Percentiles rank a stretch among this genome's conserved stretches.
These are phyloP conservation scores for Hypoxylon perforatum DNA, from an alignment of 495 filamentous ascomycete species.

Conservation along the genomic window DNA sequence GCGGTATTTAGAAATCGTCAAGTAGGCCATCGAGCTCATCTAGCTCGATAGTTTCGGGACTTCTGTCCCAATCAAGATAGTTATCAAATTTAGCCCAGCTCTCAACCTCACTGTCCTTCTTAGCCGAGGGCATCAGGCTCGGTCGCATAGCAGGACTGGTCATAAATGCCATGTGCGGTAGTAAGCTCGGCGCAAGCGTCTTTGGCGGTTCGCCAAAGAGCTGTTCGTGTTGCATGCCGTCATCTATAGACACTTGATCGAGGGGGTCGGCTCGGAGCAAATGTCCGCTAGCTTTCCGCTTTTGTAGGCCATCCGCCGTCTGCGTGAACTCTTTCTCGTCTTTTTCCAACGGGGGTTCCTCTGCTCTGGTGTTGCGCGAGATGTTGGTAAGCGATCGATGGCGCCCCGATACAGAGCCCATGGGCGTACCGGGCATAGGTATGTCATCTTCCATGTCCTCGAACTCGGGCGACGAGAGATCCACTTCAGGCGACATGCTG, in stretches of 20 bases:
- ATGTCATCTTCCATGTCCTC: constrained; percentile 76
- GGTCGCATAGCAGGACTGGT: constrained; percentile 59
- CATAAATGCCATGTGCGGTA: constrained; percentile 49
- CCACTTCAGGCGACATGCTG: constrained; percentile 91
- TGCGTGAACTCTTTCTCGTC: constrained; percentile 98
- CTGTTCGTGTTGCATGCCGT: constrained; percentile 59
- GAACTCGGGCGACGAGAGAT: constrained; percentile 87
- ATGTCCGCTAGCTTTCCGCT: constrained; percentile 70
- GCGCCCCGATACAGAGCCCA: constrained; percentile 68
- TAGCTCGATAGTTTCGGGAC: constrained; percentile 88
- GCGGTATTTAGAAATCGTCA: constrained; percentile 65
- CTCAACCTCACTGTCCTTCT: constrained; percentile 62
- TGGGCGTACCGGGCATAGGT: constrained; percentile 64
- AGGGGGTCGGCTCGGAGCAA: constrained; percentile 54
- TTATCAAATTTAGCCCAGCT: constrained; percentile 63
- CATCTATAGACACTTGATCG: constrained; percentile 62
- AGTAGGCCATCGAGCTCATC: constrained; percentile 94
- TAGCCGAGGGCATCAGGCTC: constrained; percentile 54
- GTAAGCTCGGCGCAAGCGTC: constrained; percentile 43
- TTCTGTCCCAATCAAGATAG: constrained; percentile 73
- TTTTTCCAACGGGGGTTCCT: constrained; percentile 88
- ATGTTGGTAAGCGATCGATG: constrained; percentile 50
- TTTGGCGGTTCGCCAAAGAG: constrained; percentile 63
- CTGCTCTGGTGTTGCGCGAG: constrained; percentile 73
- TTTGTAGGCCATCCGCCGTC: constrained; percentile 87